Base-by-base conservation (phyloP, 2,329 filamentous ascomycete genomes). In the Penicillium thymicola region DNA sequence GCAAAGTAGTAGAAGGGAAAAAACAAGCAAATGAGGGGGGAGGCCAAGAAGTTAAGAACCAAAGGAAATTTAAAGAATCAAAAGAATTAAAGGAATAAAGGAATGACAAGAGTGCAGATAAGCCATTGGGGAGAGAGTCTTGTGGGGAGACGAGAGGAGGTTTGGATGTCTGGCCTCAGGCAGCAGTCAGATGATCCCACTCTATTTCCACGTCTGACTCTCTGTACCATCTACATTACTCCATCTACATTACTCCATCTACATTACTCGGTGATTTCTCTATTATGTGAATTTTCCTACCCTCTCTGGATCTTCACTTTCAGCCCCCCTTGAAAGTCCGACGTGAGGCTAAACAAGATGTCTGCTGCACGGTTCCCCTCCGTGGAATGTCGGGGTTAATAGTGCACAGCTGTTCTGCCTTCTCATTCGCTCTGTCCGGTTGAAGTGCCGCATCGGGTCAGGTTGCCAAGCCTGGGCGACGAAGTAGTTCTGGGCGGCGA, bases 21-120 rank as follows among this genome's bases (percentile, higher is more conserved):
- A 43, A 51, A 53, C 28, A 42, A 50, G 28, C 30, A 36, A 55
- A 55, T 51, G 38, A 55, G 52, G 52, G 52, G 52, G 32, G 30
- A 49, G 10, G 30, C 45, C 52, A 49, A 54, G 43, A 34, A 43
- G 18, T 25, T 51, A 34, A 21, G 21, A 36, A 7, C 5, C 18
- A 25, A 46, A 25, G 18, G 21, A 25, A 46, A 46, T 25, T 23
- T 34, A 36, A 25, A 36, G 30, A 11, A 25, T 11, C 30, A 25
- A 28, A 23, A 23, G 18, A 34, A 23, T 36, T 36, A 6, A 34
- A 32, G 25, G 36, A 40, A 38, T 25, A 40, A 49, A 48, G 36
- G 51, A 54, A 54, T 49, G 51, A 40, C 51, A 27, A 41, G 37
- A 28, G 27, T 10, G 23, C n/a, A 52, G 38, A 43, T 52, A 50